Evolutionary conservation across 306 rosid species (phyloP).

Genomic region (Cicer bijugum): DNA sequence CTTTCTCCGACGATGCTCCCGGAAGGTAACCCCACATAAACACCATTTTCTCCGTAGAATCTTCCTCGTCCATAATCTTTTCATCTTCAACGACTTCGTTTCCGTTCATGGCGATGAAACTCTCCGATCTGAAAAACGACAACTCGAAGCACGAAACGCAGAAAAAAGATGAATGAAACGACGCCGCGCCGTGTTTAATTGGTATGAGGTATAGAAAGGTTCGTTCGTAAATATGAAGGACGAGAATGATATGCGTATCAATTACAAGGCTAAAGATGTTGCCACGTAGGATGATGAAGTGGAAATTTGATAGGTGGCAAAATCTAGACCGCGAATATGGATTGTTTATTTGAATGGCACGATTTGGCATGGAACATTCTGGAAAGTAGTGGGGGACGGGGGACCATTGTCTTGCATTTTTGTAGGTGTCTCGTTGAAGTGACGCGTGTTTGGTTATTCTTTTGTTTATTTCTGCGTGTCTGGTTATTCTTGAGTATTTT

Average conservation of each 20-base stretch:
- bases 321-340: conserved; percentile 42
- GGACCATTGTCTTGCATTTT: conserved; percentile 29
- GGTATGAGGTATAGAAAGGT: not conserved
- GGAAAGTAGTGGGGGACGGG: conserved; percentile 47
- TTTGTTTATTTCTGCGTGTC: too few species aligned
- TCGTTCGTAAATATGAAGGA: not conserved
- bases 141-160: conserved; percentile 31
- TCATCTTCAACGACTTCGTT: conserved; percentile 49
- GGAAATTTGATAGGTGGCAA: conserved; percentile 54
- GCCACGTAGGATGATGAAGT: conserved; percentile 62
- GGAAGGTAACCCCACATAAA: conserved; percentile 93
- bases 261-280: conserved; percentile 44
- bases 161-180: conserved; percentile 29
- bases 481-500: too few species aligned
- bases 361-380: conserved; percentile 53
- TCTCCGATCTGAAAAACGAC: conserved; percentile 33
- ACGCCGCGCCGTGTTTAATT: conserved; percentile 10
- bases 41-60: conserved; percentile 52
- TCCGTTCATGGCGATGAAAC: conserved; percentile 54
- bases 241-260: conserved; percentile 46
- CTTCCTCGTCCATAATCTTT: conserved; percentile 58
- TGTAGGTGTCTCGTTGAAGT: conserved; percentile 6
- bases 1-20: conserved; percentile 72
- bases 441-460: conserved; percentile 43
- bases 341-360: conserved; percentile 28